Percentiles rank a stretch among this genome's conserved stretches.
These are phyloP conservation scores for Trypanosoma congolense DNA, from an alignment of 208 protist species.

Conservation along the genomic window DNA sequence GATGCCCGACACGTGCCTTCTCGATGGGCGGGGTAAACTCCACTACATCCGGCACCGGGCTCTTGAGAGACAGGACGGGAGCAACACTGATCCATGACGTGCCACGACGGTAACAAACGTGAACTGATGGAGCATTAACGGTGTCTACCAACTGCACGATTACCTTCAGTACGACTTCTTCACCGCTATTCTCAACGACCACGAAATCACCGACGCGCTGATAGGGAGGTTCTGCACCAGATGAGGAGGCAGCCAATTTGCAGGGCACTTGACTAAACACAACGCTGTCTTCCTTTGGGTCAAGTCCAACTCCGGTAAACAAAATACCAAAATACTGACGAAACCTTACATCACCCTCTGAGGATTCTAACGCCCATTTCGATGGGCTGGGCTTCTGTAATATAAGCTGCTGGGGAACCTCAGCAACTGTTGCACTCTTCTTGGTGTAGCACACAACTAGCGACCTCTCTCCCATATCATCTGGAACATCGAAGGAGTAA, in stretches of 20 bases:
- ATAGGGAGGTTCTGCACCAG: conserved; percentile 25
- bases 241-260: conserved; percentile 9
- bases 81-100: conserved; percentile 68
- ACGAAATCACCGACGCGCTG: conserved; percentile 28
- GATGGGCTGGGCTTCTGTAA: conserved; percentile 56
- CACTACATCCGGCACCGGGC: conserved; percentile 35
- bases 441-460: conserved; percentile 77
- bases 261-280: conserved; percentile 72
- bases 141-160: conserved; percentile 69
- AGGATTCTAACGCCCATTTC: conserved; percentile 59
- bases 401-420: conserved; percentile 73
- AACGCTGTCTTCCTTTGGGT: conserved; percentile 35
- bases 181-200: conserved; percentile 17
- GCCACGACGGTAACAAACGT: conserved; percentile 61
- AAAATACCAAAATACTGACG: conserved; percentile 77
- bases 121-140: conserved; percentile 14
- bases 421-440: conserved; percentile 61
- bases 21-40: conserved; percentile 23
- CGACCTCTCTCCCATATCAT: conserved; percentile 19
- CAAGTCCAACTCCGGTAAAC: conserved; percentile 48
- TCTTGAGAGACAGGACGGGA: conserved; percentile 30
- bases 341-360: conserved; percentile 18
- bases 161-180: conserved; percentile 38
- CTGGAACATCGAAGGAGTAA: conserved; percentile 57
- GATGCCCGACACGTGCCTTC: conserved; percentile 64